These are phyloP conservation scores for Elongisporangium undulatum DNA, from an alignment of 352 stramenopile genomes.

Conservation along the genomic window DNA sequence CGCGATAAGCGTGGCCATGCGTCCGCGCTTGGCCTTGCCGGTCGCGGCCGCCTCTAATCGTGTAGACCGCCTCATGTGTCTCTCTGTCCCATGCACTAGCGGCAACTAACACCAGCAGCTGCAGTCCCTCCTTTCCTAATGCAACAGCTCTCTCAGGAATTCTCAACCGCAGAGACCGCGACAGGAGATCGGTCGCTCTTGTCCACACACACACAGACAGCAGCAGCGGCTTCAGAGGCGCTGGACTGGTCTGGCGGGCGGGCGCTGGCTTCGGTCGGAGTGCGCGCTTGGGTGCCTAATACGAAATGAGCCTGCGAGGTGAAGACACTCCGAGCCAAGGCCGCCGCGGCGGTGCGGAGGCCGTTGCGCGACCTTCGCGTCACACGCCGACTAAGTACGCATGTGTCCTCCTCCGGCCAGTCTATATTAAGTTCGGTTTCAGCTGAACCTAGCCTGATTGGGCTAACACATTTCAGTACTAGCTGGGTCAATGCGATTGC, in stretches of 20 bases:
- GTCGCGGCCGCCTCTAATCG: conserved; percentile 44
- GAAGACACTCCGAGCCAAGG: background rate
- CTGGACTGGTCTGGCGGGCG: background rate
- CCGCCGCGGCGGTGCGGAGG: background rate
- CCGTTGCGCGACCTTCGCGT: background rate
- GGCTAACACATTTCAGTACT: background rate
- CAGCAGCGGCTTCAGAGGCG: background rate
- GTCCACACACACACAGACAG: background rate
- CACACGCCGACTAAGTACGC: background rate
- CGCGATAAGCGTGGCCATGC: conserved; percentile 62
- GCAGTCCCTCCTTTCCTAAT: background rate
- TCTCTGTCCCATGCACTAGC: background rate
- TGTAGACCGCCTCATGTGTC: conserved; percentile 56
- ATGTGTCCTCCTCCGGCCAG: background rate
- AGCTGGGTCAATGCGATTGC: conserved; percentile 55
- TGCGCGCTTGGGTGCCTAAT: background rate
- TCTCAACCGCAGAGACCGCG: background rate
- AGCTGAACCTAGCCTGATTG: background rate
- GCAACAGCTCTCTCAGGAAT: background rate
- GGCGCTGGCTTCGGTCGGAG: background rate
- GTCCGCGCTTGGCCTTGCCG: conserved; percentile 28
- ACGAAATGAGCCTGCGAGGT: background rate
- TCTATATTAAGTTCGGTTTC: background rate
- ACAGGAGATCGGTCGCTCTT: background rate
- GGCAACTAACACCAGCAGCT: background rate